Base-by-base conservation (phyloP, 305 asterid species). In the Fraxinus sp. region DNA sequence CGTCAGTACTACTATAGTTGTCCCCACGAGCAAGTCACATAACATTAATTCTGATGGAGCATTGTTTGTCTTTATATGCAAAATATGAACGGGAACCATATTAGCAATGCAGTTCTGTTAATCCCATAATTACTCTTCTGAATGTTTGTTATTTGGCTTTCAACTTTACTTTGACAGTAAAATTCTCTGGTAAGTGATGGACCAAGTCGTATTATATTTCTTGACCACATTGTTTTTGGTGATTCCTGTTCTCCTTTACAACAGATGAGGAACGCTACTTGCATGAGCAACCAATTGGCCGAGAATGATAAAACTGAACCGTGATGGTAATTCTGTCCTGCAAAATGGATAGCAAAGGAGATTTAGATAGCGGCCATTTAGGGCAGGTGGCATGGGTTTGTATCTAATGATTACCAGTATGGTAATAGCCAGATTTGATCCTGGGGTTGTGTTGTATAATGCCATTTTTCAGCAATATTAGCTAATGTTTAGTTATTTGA, bases 401-500 rank as follows among this genome's bases (percentile, higher is more conserved):
- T 36, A 57, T 78, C 7, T 30, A 36, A 16, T 30, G 26, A 52
- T 55, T 30, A 20, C 52, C 22, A 35, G 59, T 57, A 13, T 62
- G 74, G 73, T 57, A 37, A 35, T 20, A 9, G 57, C 62, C 59
- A 37, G 18, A 70, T 70, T 35, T 37, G 78, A 75, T 20, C 39
- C 71, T 64, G 72, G 86, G 81, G 39, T 73, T 30, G 37, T 83
- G 86, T 79, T 85, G 88, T 88, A 85, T 74, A 39, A 77, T 87
- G 68, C 71, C 86, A 74, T 80, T 16, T 35, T 76, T 71, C 78
- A 49, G 84, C 57, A 39, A 74, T 41, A 73, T 74, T 71, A 74
- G 74, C 77, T 66, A 57, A 52, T 82, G 78, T 80, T 80, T 30
- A 78, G 84, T 84, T 70, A 81, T 85, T 88, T 79, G 80, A 82